Percentiles rank a stretch among this genome's conserved stretches.
Evolutionary conservation across 257 asterid species (phyloP).

Genomic region (Petunia secreta): DNA sequence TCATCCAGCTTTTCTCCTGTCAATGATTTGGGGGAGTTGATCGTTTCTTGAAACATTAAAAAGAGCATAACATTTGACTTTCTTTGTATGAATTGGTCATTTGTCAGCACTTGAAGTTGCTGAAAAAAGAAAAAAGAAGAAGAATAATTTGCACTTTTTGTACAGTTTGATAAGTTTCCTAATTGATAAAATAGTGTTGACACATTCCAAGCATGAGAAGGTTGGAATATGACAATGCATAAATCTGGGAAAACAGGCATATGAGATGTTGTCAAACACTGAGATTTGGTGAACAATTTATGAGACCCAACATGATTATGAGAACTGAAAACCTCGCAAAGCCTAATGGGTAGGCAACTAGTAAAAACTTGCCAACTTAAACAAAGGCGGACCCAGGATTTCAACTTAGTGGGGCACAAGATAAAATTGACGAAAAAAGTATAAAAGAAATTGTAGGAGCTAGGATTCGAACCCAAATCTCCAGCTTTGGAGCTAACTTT

Average conservation of each 20-base stretch:
- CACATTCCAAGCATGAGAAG: not conserved
- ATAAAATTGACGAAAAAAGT: too few relatives aligned
- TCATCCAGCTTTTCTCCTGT: slow-evolving; percentile 1
- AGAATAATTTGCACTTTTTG: slow-evolving; percentile 2
- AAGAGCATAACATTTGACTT: not conserved
- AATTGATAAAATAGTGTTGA: not conserved
- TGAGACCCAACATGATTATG: not conserved
- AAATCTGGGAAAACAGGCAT: too few relatives aligned
- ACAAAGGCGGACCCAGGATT: too few relatives aligned
- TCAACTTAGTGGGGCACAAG: too few relatives aligned
- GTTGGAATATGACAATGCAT: not conserved
- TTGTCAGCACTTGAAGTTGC: not conserved
- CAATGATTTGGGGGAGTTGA: slow-evolving; percentile 7
- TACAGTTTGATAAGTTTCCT: not conserved
- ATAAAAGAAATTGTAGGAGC: too few relatives aligned
- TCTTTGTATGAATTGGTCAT: not conserved
- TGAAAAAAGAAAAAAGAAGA: not conserved
- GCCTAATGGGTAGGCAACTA: not conserved
- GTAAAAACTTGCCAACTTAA: too few relatives aligned
- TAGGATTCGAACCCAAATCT: too few relatives aligned
- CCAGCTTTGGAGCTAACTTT: too few relatives aligned
- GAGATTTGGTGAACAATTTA: not conserved
- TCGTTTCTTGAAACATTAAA: not conserved
- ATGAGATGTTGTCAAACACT: too few relatives aligned
- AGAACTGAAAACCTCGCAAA: not conserved